A percentile compares a stretch with the other conserved stretches of the same genome.
These are phyloP conservation scores for Nicotiana sylvestris DNA, from an alignment of 257 asterid species.

Conservation along the genomic window DNA sequence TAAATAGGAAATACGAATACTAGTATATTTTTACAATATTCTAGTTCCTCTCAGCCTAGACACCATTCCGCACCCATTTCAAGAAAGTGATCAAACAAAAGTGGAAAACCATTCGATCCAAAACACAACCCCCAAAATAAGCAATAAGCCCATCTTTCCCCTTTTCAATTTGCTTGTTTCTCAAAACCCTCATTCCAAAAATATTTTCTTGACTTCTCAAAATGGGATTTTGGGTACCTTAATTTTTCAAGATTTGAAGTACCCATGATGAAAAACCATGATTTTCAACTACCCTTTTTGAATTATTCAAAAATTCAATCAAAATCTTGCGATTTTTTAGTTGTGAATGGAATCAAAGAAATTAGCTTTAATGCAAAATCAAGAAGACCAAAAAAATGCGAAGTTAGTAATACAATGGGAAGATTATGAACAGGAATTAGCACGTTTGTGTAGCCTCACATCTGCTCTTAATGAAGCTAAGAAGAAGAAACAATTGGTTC, in stretches of 20 bases:
- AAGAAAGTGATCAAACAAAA: background rate
- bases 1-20: background rate
- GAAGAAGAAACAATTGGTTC: constrained; percentile 47
- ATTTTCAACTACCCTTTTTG: constrained; percentile 2
- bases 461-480: constrained; percentile 69
- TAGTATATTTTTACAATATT: background rate
- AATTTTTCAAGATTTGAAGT: background rate
- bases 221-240: background rate
- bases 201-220: background rate
- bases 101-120: background rate
- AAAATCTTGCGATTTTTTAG: background rate
- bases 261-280: constrained; percentile 5
- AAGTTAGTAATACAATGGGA: constrained; percentile 67
- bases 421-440: constrained; percentile 87
- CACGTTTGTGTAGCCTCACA: constrained; percentile 72
- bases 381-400: constrained; percentile 17
- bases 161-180: background rate
- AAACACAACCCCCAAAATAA: background rate
- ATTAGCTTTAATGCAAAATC: background rate
- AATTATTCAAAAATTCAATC: background rate
- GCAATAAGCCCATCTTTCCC: background rate
- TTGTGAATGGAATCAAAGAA: constrained; percentile 20
- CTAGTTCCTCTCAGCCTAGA: background rate
- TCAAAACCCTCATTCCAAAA: constrained; percentile 1
- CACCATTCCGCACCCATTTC: background rate